These are phyloP conservation scores for Plectosphaerella sp. DNA, from an alignment of 2,329 filamentous ascomycete species.

Conservation along the genomic window DNA sequence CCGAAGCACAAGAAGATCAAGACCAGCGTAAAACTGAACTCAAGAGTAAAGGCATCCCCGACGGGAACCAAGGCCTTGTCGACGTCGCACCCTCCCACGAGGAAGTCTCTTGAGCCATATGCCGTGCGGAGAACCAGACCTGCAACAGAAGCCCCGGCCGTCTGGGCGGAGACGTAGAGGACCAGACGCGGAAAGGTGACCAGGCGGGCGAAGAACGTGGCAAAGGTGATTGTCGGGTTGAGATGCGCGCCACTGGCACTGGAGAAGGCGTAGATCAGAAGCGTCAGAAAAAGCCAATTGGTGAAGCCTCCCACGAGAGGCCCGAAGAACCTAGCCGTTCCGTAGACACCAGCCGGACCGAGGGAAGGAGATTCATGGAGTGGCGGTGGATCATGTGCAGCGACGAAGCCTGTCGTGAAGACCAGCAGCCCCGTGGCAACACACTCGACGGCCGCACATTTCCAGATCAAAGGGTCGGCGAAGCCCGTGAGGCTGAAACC, in stretches of 20 bases:
- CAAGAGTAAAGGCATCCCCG: conserved; percentile 36
- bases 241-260: conserved; percentile 48
- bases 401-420: no score
- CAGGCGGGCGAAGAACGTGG: conserved; percentile 45
- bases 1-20: conserved; percentile 48
- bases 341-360: no score
- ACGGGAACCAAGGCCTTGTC: conserved; percentile 16
- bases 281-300: conserved; percentile 29
- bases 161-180: conserved; percentile 45
- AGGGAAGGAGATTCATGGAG: no score
- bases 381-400: no score
- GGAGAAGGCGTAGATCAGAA: conserved; percentile 45
- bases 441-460: no score
- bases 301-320: conserved; percentile 22
- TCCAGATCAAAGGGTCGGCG: no score
- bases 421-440: no score
- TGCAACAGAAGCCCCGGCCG: conserved; percentile 33
- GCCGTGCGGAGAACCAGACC: conserved; percentile 16
- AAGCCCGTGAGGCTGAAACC: no score
- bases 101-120: conserved; percentile 21
- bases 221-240: conserved; percentile 49
- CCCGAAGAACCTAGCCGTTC: conserved; percentile 14
- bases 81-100: conserved; percentile 23
- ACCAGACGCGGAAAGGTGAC: conserved; percentile 43
- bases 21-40: conserved; percentile 41